These are phyloP conservation scores for Neofusicoccum ribis DNA, from an alignment of 2,329 filamentous ascomycete species.

Conservation along the genomic window DNA sequence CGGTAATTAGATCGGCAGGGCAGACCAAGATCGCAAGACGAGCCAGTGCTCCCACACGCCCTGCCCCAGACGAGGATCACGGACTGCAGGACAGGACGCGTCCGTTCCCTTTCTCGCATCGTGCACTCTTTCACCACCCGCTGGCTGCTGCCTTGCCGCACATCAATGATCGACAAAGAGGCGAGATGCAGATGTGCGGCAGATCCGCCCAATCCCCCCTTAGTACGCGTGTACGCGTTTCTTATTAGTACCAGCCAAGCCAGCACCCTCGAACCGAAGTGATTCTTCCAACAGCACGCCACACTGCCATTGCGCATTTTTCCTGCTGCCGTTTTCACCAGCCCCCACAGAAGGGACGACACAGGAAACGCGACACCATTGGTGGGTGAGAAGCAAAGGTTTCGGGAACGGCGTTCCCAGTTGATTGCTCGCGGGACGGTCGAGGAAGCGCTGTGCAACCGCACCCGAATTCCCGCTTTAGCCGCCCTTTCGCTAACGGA, in stretches of 20 bases:
- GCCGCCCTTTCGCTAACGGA: slow-evolving; percentile 1
- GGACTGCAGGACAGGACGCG: slow-evolving; percentile 2
- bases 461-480: slow-evolving; percentile 2
- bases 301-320: neutral
- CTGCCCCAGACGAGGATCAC: neutral
- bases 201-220: neutral
- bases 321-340: neutral
- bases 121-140: neutral
- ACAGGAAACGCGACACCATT: neutral
- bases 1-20: slow-evolving; percentile 16
- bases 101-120: neutral
- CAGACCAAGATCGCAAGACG: neutral
- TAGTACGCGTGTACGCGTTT: slow-evolving; percentile 4
- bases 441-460: neutral
- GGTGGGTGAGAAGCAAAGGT: neutral
- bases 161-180: slow-evolving; percentile 3
- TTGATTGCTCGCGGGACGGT: neutral
- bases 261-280: neutral
- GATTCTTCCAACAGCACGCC: neutral
- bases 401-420: neutral
- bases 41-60: neutral
- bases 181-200: slow-evolving; percentile 14
- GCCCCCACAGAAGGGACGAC: too few species aligned
- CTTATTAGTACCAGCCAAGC: neutral
- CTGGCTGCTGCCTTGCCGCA: neutral